Conservation (phyloP, 2,329 filamentous ascomycete species). For the Ophiostoma quercus region DNA sequence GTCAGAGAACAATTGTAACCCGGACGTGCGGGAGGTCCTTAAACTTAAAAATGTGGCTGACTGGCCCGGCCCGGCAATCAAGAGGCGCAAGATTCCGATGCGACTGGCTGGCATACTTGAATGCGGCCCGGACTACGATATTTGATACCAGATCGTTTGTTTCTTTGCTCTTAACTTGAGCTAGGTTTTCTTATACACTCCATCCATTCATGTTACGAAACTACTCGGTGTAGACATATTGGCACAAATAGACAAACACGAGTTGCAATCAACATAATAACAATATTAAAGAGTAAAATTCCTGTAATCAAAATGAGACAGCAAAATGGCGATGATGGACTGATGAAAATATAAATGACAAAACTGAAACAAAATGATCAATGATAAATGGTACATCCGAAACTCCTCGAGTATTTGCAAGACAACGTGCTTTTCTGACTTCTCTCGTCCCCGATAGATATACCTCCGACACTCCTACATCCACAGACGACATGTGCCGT, state of each 20-base stretch:
- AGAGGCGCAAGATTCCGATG: not conserved
- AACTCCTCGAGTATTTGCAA: conserved; percentile 12
- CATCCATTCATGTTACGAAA: no score
- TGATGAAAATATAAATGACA: no score
- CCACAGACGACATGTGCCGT: conserved; percentile 90
- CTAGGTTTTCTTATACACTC: no score
- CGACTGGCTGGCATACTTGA: not conserved
- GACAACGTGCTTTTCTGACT: conserved; percentile 12
- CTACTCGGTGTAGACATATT: no score
- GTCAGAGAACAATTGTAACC: not conserved
- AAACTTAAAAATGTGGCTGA: not conserved
- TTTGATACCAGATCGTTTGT: not conserved
- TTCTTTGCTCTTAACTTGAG: no score
- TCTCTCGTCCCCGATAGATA: not conserved
- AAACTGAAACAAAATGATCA: not conserved
- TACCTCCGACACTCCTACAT: conserved; percentile 42
- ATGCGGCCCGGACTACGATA: not conserved
- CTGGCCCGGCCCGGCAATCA: not conserved
- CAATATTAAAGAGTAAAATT: not conserved
- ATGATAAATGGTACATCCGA: conserved; percentile 6
- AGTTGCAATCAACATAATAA: no score
- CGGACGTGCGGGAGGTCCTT: not conserved
- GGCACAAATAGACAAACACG: no score
- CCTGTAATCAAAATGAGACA: not conserved
- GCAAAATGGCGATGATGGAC: not conserved